Conservation (phyloP, 2,329 filamentous ascomycete species). For the Penicillium sp. region DNA sequence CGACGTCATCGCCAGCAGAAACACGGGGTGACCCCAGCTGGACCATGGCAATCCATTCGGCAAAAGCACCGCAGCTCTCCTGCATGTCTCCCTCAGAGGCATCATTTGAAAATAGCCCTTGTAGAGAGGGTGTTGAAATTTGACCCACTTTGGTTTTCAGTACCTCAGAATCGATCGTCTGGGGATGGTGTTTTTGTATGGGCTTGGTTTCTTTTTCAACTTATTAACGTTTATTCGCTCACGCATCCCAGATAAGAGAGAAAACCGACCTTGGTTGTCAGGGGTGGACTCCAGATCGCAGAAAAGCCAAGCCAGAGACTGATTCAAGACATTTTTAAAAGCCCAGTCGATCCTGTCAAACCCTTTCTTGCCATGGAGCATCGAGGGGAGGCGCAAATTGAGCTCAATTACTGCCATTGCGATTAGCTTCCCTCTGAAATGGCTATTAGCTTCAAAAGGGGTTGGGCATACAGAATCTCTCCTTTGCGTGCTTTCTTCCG, state of each 20-base stretch:
- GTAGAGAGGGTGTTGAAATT: constrained; percentile 42
- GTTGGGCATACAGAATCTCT: constrained; percentile 70
- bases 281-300: constrained; percentile 59
- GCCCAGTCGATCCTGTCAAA: constrained; percentile 81
- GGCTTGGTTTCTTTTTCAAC: constrained; percentile 35
- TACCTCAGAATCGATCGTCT: constrained; percentile 40
- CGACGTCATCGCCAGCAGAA: constrained; percentile 44
- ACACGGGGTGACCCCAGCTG: constrained; percentile 52
- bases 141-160: constrained; percentile 32
- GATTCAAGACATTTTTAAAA: constrained; percentile 75
- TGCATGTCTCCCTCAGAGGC: constrained; percentile 58
- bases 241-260: background rate
- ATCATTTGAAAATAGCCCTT: constrained; percentile 36
- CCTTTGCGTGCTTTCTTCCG: constrained; percentile 68
- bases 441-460: background rate
- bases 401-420: constrained; percentile 69
- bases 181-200: constrained; percentile 48
- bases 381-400: constrained; percentile 74
- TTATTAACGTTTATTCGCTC: constrained; percentile 4
- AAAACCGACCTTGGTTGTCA: constrained; percentile 52
- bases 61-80: constrained; percentile 63
- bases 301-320: constrained; percentile 77
- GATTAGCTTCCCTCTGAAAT: constrained; percentile 21
- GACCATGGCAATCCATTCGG: constrained; percentile 68
- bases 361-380: constrained; percentile 81